Percentiles rank a stretch among this genome's conserved stretches.
Conservation (phyloP, 2,329 filamentous ascomycete genomes). For the Hymenoscyphus fructigenus region DNA sequence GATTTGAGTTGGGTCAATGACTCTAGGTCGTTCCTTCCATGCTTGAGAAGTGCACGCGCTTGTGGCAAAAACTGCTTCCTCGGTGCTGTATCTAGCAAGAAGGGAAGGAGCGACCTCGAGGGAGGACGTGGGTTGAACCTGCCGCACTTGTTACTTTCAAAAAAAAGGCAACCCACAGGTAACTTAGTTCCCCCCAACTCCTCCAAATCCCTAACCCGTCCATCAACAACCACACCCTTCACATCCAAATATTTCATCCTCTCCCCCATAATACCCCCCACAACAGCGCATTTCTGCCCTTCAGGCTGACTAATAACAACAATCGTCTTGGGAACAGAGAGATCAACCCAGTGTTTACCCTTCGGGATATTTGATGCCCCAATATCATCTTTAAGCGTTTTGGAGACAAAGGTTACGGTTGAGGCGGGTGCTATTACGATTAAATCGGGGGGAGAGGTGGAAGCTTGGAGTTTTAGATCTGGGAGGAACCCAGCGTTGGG, state of each 20-base stretch:
- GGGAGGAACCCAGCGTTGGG: slow-evolving; percentile 65
- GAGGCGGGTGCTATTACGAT: slow-evolving; percentile 48
- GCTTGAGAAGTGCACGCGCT: no score
- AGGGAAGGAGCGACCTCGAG: background rate
- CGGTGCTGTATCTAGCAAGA: no score
- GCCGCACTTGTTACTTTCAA: no score
- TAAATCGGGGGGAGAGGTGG: slow-evolving; percentile 26
- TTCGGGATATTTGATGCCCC: slow-evolving; percentile 52
- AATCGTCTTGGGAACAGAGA: slow-evolving; percentile 57
- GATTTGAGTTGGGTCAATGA: no score
- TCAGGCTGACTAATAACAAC: slow-evolving; percentile 66
- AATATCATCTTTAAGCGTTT: slow-evolving; percentile 41
- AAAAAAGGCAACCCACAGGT: slow-evolving; percentile 46
- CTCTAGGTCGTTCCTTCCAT: no score
- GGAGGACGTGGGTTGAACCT: no score
- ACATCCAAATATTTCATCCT: slow-evolving; percentile 64
- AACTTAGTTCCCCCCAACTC: slow-evolving; percentile 57
- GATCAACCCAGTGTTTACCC: slow-evolving; percentile 68
- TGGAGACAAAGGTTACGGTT: slow-evolving; percentile 55
- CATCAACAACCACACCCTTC: slow-evolving; percentile 64
- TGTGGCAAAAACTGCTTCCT: background rate
- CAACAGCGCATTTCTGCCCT: slow-evolving; percentile 65
- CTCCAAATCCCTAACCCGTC: slow-evolving; percentile 64
- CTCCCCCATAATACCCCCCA: slow-evolving; percentile 75
- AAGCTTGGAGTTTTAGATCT: slow-evolving; percentile 47